Evolutionary conservation across 2,329 filamentous ascomycete species (phyloP), one percentile per base, ranked within the genome.

Genomic region (Trichoderma pleuroti): DNA sequence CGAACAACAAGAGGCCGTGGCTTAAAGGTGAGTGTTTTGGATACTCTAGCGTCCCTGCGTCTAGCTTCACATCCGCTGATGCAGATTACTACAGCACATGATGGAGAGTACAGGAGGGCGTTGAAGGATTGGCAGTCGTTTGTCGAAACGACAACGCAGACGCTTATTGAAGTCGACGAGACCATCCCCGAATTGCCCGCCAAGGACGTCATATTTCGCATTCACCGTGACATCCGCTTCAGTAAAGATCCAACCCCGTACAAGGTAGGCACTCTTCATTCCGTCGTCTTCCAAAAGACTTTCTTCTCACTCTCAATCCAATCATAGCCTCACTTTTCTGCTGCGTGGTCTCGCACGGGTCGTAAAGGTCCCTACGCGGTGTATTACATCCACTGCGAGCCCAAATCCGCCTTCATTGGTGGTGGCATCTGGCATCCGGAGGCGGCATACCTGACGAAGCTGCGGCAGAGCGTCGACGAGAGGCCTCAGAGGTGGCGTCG

Each of bases 381-480:
- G 77, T 97, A 97, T 82, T 97, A 97, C 81, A 82, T 97, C 24
- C 93, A 97, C 79, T 86, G 93, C 73, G 88, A 95, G 78, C 93
- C 94, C 12, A 84, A 84, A 3, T 83, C 86, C 64, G 91, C 89
- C 77, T 92, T 95, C 75, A 84, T 97, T 54, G 94, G 92, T 71
- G 93, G 93, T 60, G 94, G 94, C 1, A 82, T 97, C 18, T 97
- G 93, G 93, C 88, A 91, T 76, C 93, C 93, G 2, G 92, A 93
- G 66, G 86, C 88, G 2, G 82, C 83, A 5, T 84, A 89, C n/a
- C 82, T 96, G 16, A 86, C 86, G 42, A 86, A 86, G 73, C 82
- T 97, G 78, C 88, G 94, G 71, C 85, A 86, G 36, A 91, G 91
- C 77, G 91, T 98, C 77, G 92, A 97, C 81, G 86, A 87, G 75